These are phyloP conservation scores for Ophiostoma angusticollis DNA, from an alignment of 2,329 filamentous ascomycete species.

Conservation along the genomic window DNA sequence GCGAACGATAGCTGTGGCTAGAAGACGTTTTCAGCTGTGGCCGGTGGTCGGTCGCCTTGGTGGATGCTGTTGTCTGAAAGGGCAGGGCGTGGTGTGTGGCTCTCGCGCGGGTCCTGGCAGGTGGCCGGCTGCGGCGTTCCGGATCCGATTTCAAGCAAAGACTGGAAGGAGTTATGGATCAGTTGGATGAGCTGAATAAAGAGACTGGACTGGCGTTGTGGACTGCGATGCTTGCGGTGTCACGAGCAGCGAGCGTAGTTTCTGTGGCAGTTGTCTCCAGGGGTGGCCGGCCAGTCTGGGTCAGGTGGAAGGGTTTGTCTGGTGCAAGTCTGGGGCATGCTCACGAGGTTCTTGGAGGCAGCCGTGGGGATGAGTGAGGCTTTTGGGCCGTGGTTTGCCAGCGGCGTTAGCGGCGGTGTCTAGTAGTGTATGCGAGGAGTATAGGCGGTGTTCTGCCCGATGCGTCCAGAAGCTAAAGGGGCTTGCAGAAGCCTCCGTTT, in stretches of 20 bases:
- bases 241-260: too few relatives aligned
- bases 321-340: too few relatives aligned
- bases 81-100: too few relatives aligned
- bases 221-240: too few relatives aligned
- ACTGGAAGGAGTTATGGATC: too few relatives aligned
- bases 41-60: background rate
- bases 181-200: too few relatives aligned
- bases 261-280: too few relatives aligned
- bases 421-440: background rate
- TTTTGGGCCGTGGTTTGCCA: background rate
- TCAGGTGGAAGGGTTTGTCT: too few relatives aligned
- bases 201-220: too few relatives aligned
- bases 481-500: too few relatives aligned
- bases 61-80: background rate
- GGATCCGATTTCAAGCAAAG: constrained; percentile 1
- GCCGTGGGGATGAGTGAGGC: constrained; percentile 4
- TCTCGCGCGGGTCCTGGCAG: background rate
- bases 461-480: constrained; percentile 1
- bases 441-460: background rate
- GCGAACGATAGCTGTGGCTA: constrained; percentile 1
- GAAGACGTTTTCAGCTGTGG: constrained; percentile 5
- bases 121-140: background rate
- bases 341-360: too few relatives aligned
- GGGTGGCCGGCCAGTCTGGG: too few relatives aligned
- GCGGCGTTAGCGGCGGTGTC: constrained; percentile 1